phyloP scores from a whole-genome alignment of 129 eudicot genomes.

The Tanacetum coccineum region DNA sequence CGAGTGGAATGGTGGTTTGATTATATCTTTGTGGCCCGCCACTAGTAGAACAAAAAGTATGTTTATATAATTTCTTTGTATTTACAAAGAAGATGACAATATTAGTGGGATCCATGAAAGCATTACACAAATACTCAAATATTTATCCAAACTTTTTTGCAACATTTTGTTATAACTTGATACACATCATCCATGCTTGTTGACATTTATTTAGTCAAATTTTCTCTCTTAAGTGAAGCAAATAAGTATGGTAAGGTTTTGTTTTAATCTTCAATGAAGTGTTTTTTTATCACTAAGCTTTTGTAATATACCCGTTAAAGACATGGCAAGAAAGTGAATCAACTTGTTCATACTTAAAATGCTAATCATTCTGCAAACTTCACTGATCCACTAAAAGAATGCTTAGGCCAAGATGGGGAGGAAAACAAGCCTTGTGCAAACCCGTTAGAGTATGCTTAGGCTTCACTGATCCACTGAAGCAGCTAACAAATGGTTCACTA shows the following conservation, averaged over 20 bases:
- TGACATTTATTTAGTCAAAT: constrained; percentile 52
- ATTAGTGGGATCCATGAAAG: no score
- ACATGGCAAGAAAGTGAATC: no score
- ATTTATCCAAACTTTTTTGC: no score
- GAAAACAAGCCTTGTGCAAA: constrained; percentile 31
- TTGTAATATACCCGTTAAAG: no score
- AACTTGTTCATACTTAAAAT: no score
- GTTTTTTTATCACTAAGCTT: no score
- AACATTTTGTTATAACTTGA: constrained; percentile 36
- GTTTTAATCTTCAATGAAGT: neutral
- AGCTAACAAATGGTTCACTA: constrained; percentile 45
- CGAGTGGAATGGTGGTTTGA: no score
- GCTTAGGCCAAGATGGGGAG: constrained; percentile 34
- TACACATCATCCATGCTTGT: constrained; percentile 37
- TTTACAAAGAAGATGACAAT: no score
- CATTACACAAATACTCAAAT: no score
- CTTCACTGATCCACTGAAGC: constrained; percentile 53
- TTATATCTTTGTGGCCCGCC: no score
- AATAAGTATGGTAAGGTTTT: constrained; percentile 36
- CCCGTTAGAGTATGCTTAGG: constrained; percentile 31
- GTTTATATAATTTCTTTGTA: no score
- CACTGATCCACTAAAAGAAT: neutral
- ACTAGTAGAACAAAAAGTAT: no score
- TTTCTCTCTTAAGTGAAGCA: constrained; percentile 45
- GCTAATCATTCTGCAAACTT: neutral